Conservation (phyloP, 192 early-diverging fungal species). For the Backusella tarrabulga region DNA sequence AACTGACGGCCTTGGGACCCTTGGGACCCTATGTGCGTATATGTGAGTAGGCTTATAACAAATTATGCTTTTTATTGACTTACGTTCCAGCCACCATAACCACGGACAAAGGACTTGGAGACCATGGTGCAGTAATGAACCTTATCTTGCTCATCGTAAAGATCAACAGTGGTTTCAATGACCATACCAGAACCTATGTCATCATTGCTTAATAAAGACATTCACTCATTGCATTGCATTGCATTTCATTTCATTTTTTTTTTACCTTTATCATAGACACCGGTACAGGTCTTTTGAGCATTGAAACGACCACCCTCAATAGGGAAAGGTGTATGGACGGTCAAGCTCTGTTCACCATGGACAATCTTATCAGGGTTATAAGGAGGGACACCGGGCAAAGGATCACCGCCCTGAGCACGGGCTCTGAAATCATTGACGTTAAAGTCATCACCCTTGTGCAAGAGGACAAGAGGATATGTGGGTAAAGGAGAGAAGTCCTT, state of each 20-base stretch:
- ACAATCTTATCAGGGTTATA: slow-evolving; percentile 68
- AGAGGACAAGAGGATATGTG: slow-evolving; percentile 67
- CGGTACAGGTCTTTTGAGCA: slow-evolving; percentile 56
- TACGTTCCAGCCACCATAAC: slow-evolving; percentile 66
- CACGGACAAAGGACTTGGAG: slow-evolving; percentile 63
- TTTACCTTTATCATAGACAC: slow-evolving; percentile 71
- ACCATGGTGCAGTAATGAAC: slow-evolving; percentile 46
- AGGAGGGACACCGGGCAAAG: slow-evolving; percentile 59
- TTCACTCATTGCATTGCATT: too few relatives aligned
- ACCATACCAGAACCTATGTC: slow-evolving; percentile 53
- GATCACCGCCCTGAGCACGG: slow-evolving; percentile 40
- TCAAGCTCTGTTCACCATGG: slow-evolving; percentile 69
- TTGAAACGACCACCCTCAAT: slow-evolving; percentile 54
- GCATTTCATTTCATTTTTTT: slow-evolving; percentile 34
- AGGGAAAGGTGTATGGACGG: slow-evolving; percentile 59
- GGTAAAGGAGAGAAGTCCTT: slow-evolving; percentile 63
- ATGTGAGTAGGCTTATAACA: not conserved
- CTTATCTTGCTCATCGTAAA: slow-evolving; percentile 43
- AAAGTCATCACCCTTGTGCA: slow-evolving; percentile 46
- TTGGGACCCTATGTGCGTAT: slow-evolving; percentile 50
- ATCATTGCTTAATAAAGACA: too few relatives aligned
- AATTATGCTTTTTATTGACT: slow-evolving; percentile 3
- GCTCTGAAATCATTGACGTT: slow-evolving; percentile 38
- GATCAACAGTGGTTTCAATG: slow-evolving; percentile 53
- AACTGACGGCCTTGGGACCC: slow-evolving; percentile 54